phyloP scores from a whole-genome alignment of 441 rosid genomes.

The Melastoma candidum region DNA sequence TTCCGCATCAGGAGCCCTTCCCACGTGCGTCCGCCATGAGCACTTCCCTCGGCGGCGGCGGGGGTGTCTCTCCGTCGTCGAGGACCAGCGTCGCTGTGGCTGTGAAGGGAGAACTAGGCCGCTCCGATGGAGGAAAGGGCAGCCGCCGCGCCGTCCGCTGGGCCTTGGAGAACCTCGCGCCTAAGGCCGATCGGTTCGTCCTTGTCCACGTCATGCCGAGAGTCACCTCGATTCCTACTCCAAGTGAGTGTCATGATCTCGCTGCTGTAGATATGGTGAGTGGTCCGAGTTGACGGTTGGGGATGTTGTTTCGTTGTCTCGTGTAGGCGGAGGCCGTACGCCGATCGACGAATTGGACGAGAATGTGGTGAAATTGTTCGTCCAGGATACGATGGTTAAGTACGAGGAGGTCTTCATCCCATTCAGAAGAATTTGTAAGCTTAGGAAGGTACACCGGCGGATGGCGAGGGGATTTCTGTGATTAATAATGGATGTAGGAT shows the following conservation, averaged over 20 bases:
- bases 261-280: neutral
- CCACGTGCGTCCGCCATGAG: no score
- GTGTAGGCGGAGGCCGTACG: conserved; percentile 34
- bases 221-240: conserved; percentile 61
- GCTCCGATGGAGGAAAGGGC: conserved; percentile 43
- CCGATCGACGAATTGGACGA: conserved; percentile 58
- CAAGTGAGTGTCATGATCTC: conserved; percentile 30
- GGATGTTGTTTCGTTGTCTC: conserved; percentile 3
- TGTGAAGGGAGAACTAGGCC: conserved; percentile 40
- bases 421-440: conserved; percentile 48
- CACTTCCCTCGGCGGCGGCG: conserved; percentile 2
- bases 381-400: conserved; percentile 47
- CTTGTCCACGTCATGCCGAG: conserved; percentile 64
- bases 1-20: no score
- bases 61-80: conserved; percentile 12
- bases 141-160: conserved; percentile 78
- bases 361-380: conserved; percentile 52
- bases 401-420: conserved; percentile 41
- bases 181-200: conserved; percentile 41
- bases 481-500: neutral
- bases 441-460: conserved; percentile 14
- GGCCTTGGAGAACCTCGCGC: conserved; percentile 54
- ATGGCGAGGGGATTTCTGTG: no score
- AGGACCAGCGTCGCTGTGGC: conserved; percentile 54
- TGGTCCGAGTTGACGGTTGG: neutral